Evolutionary conservation across 768 basidiomycete genomes (phyloP).

Genomic region (Mycena pura): DNA sequence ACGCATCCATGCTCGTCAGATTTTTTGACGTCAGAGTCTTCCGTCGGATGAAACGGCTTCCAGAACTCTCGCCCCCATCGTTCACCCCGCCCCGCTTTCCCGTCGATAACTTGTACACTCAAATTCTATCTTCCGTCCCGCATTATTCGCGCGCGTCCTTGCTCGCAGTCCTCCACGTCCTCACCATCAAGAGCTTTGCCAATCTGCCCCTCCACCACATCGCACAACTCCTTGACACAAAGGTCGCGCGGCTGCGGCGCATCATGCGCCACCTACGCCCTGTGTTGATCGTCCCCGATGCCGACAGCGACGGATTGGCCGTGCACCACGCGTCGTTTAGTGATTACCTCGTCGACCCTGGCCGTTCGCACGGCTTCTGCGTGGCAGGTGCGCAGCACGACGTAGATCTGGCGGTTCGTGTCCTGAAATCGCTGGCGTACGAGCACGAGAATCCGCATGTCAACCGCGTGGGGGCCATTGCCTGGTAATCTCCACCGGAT

Average conservation of each 20-base stretch:
- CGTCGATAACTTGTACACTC: conserved; percentile 15
- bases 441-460: conserved; percentile 6
- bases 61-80: background rate
- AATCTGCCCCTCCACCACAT: conserved; percentile 8
- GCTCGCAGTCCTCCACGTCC: conserved; percentile 13
- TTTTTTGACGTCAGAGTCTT: conserved; percentile 15
- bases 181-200: conserved; percentile 11
- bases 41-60: conserved; percentile 1
- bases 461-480: conserved; percentile 18
- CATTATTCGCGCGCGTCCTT: background rate
- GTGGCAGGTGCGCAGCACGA: background rate
- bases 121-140: conserved; percentile 11
- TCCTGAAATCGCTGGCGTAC: conserved; percentile 18
- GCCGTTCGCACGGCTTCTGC: conserved; percentile 14
- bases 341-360: conserved; percentile 20
- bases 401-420: conserved; percentile 12
- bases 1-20: conserved; percentile 16
- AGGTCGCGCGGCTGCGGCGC: conserved; percentile 2
- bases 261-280: conserved; percentile 8
- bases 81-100: background rate
- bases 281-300: conserved; percentile 5
- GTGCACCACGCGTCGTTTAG: conserved; percentile 11
- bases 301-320: background rate
- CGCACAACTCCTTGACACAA: conserved; percentile 14
- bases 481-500: conserved; percentile 12